These are phyloP conservation scores for Entamoeba histolytica DNA, from an alignment of 208 protist species.

Conservation along the genomic window DNA sequence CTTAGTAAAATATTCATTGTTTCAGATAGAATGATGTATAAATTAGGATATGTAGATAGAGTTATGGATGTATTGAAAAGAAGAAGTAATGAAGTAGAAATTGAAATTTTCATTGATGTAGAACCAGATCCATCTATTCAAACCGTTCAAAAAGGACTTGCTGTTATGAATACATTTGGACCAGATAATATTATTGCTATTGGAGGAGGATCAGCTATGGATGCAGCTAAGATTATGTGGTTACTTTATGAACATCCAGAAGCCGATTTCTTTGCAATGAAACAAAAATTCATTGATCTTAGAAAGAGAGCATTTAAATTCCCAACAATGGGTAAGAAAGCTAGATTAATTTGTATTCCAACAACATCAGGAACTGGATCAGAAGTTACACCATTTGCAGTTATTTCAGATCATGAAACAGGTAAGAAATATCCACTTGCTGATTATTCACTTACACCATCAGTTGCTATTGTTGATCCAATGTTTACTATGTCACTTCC, in stretches of 20 bases:
- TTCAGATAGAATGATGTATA: constrained; percentile 11
- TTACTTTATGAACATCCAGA: constrained; percentile 31
- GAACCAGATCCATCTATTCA: too few relatives aligned
- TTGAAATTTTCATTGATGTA: background rate
- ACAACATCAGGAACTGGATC: constrained; percentile 58
- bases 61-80: background rate
- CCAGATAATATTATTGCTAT: constrained; percentile 8
- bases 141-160: too few relatives aligned
- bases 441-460: constrained; percentile 40
- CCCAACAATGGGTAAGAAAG: background rate
- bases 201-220: constrained; percentile 53
- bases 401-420: constrained; percentile 34
- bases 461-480: constrained; percentile 44
- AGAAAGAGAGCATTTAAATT: constrained; percentile 22
- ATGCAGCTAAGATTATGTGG: constrained; percentile 52
- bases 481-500: constrained; percentile 28
- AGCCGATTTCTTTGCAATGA: constrained; percentile 1
- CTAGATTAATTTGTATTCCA: constrained; percentile 30
- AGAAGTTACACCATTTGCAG: constrained; percentile 53
- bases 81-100: background rate
- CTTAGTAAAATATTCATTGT: background rate
- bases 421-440: constrained; percentile 33
- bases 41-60: constrained; percentile 4
- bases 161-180: too few relatives aligned
- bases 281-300: constrained; percentile 24